Percentiles rank a stretch among this genome's conserved stretches.
Evolutionary conservation across 1,139 yeast genomes (phyloP).

Genomic region (Candida sp.): DNA sequence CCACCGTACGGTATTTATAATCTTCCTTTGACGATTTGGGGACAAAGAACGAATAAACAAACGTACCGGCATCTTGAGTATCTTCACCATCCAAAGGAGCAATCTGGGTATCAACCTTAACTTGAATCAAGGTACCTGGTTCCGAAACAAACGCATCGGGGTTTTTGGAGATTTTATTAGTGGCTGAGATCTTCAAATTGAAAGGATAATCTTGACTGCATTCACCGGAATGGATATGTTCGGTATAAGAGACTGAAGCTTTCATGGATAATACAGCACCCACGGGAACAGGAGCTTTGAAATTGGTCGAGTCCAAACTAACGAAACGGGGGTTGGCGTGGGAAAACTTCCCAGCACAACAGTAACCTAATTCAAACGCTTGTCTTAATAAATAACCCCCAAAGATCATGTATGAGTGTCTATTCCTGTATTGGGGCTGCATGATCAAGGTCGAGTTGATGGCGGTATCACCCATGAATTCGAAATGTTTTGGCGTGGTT

Average conservation of each 20-base stretch:
- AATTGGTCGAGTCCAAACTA: slow-evolving; percentile 85
- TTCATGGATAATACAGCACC: slow-evolving; percentile 83
- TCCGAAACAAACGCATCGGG: slow-evolving; percentile 60
- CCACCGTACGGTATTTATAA: slow-evolving; percentile 58
- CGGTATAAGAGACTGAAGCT: slow-evolving; percentile 83
- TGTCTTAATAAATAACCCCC: slow-evolving; percentile 93
- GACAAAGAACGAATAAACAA: slow-evolving; percentile 84
- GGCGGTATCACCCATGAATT: slow-evolving; percentile 68
- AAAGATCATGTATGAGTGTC: slow-evolving; percentile 91
- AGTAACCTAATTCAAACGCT: slow-evolving; percentile 88
- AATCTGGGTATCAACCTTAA: slow-evolving; percentile 80
- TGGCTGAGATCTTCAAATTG: slow-evolving; percentile 52
- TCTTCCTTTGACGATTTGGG: slow-evolving; percentile 48
- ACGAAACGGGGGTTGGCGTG: slow-evolving; percentile 84
- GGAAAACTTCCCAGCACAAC: slow-evolving; percentile 86
- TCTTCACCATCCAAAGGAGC: slow-evolving; percentile 60
- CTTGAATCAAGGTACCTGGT: slow-evolving; percentile 89
- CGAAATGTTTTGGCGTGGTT: slow-evolving; percentile 42
- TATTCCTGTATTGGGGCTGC: slow-evolving; percentile 95
- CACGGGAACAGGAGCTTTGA: slow-evolving; percentile 92
- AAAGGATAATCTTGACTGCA: slow-evolving; percentile 37
- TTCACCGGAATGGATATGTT: slow-evolving; percentile 51
- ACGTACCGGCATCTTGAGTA: slow-evolving; percentile 75
- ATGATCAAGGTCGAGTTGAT: slow-evolving; percentile 77
- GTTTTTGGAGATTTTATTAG: slow-evolving; percentile 50